Percentiles rank a stretch among this genome's conserved stretches.
phyloP scores from a whole-genome alignment of 2,329 filamentous ascomycete genomes.

The Aspergillus sp. region DNA sequence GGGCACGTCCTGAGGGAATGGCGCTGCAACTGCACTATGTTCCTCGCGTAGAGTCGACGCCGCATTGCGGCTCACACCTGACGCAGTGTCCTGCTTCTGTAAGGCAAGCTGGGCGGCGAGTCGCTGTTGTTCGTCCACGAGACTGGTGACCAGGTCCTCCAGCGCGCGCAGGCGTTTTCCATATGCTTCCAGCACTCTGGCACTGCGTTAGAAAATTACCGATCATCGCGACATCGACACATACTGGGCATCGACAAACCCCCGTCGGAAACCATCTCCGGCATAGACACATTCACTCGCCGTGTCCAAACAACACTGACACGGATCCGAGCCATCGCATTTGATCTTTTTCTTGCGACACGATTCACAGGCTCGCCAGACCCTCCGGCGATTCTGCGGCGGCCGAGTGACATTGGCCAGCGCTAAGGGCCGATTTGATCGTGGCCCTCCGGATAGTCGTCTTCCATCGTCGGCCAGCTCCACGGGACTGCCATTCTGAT shows the following conservation, averaged over 20 bases:
- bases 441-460: no score
- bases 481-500: not conserved
- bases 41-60: not conserved
- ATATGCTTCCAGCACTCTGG: conserved; percentile 1
- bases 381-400: conserved; percentile 14
- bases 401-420: conserved; percentile 4
- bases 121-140: conserved; percentile 5
- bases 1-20: not conserved
- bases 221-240: not conserved
- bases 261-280: conserved; percentile 10
- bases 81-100: not conserved
- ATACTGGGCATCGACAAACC: conserved; percentile 14
- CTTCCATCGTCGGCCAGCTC: no score
- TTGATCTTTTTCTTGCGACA: conserved; percentile 23
- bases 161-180: conserved; percentile 5
- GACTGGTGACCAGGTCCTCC: conserved; percentile 5
- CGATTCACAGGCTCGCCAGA: conserved; percentile 21
- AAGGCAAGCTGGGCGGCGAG: not conserved
- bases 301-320: conserved; percentile 14
- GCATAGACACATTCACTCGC: conserved; percentile 14
- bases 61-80: not conserved
- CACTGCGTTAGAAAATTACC: not conserved
- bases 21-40: not conserved
- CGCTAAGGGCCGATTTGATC: conserved; percentile 1
- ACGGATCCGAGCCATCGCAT: conserved; percentile 22